Conservation (phyloP, 176 grass and related monocot species). For the Poa annua region DNA sequence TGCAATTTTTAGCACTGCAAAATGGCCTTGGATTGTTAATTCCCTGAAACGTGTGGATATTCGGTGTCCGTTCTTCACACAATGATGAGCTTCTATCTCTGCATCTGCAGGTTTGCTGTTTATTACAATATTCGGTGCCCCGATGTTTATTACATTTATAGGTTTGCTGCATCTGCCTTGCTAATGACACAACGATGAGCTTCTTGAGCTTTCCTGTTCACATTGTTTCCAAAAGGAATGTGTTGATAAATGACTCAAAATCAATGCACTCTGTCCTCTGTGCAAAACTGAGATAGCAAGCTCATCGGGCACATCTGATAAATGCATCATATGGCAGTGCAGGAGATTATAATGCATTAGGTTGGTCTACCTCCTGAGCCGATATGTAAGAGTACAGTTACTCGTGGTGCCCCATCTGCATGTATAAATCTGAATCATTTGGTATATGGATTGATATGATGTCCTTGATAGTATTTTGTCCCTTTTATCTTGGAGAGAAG, state of each 20-base stretch:
- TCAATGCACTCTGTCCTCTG: conserved; percentile 87
- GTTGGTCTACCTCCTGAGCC: not conserved
- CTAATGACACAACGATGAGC: conserved; percentile 88
- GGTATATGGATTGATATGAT: conserved; percentile 43
- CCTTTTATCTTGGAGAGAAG: conserved; percentile 25
- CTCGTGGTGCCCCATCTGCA: conserved; percentile 18
- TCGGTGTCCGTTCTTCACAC: conserved; percentile 65
- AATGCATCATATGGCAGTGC: conserved; percentile 32
- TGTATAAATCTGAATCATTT: conserved; percentile 45
- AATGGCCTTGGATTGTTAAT: conserved; percentile 97
- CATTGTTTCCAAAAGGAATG: conserved; percentile 97
- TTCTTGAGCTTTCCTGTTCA: conserved; percentile 81
- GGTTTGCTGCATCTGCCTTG: conserved; percentile 96
- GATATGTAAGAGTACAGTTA: conserved; percentile 22
- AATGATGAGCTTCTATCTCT: too few species aligned
- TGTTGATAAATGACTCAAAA: conserved; percentile 98
- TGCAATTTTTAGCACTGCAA: conserved; percentile 94
- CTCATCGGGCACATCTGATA: conserved; percentile 46
- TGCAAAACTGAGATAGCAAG: conserved; percentile 84
- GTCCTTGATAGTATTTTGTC: not conserved
- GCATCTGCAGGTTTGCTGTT: too few species aligned
- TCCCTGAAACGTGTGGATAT: conserved; percentile 97
- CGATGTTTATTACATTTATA: conserved; percentile 43
- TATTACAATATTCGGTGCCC: too few species aligned
- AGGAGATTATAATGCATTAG: conserved; percentile 51